Base-by-base conservation (phyloP, 768 basidiomycete genomes). In the Leccinum rimulosum region DNA sequence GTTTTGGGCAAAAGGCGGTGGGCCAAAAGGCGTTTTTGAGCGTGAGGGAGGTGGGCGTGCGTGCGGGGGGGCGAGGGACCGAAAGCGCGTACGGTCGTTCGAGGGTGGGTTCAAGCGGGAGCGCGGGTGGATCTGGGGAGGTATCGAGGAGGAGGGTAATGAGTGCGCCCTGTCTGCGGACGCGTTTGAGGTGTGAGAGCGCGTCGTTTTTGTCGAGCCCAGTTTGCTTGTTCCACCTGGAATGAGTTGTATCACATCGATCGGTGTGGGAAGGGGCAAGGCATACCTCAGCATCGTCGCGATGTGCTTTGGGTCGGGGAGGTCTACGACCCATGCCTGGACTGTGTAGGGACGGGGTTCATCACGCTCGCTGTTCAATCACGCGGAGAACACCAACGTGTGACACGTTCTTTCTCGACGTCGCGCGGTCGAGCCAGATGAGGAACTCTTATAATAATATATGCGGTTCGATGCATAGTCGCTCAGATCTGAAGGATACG, bases 21-120 rank as follows among this genome's bases (percentile, higher is more conserved):
- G 96, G 96, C 96, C 96, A 98, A n/a, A 91, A 74, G 1, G 80
- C 71, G 40, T 82, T 80, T 74, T 95, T 95, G 35, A 84, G 69
- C 47, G 73, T 70, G 22, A 93, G 76, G 7, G 93, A 89, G 14
- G 79, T 77, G 0, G 76, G 76, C 0, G 91, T 93, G 4, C 88
- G 75, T 1, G 93, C 93, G 11, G 86, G 79, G 14, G 80, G 78
- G 31, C 76, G 72, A 1, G 95, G 94, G 1, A 95, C 90, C 1
- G 75, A 64, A 11, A 84, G 64, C 14, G 75, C 71, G 70, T 87
- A 88, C 1, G 89, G 88, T 33, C 68, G 59, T 0, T 78, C 68
- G 3, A 87, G 73, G n/a, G 70, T 64, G 1, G 85, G 68, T 19
- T 78, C 75, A 2, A 69, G 61, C 0, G 89, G 89, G 14, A 87